These are phyloP conservation scores for Trichoderma cornu-damae DNA, from an alignment of 2,329 filamentous ascomycete species.

Conservation along the genomic window DNA sequence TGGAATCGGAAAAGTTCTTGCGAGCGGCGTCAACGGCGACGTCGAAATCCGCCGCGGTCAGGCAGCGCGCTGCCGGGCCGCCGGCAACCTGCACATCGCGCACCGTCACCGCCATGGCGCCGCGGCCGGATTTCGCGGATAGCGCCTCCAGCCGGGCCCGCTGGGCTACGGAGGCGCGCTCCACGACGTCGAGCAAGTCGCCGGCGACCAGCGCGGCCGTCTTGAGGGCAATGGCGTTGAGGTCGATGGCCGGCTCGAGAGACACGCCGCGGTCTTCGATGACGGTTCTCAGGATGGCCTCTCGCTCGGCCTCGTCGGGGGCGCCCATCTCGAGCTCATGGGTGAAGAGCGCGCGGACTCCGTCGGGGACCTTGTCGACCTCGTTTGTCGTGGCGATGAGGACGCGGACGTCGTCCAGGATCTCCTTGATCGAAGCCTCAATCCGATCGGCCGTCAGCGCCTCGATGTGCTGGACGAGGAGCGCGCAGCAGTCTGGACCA, in stretches of 20 bases:
- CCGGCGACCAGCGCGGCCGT: slow-evolving; percentile 93
- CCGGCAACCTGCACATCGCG: slow-evolving; percentile 86
- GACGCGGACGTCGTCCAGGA: slow-evolving; percentile 73
- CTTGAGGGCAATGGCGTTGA: slow-evolving; percentile 82
- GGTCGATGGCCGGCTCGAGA: slow-evolving; percentile 77
- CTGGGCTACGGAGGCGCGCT: slow-evolving; percentile 76
- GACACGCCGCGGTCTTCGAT: slow-evolving; percentile 69
- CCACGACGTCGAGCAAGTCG: slow-evolving; percentile 89
- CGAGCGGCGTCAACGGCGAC: slow-evolving; percentile 90
- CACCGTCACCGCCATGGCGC: slow-evolving; percentile 51
- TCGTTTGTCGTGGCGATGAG: slow-evolving; percentile 93
- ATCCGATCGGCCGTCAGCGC: slow-evolving; percentile 88
- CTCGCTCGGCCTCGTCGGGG: slow-evolving; percentile 86
- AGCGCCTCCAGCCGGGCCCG: slow-evolving; percentile 70
- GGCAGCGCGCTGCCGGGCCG: slow-evolving; percentile 68
- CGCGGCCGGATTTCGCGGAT: slow-evolving; percentile 43
- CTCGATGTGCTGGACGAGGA: slow-evolving; percentile 87
- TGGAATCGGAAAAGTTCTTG: slow-evolving; percentile 97
- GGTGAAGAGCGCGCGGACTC: slow-evolving; percentile 83
- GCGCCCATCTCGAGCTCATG: slow-evolving; percentile 93
- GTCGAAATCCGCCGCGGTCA: slow-evolving; percentile 82
- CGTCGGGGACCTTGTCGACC: slow-evolving; percentile 88
- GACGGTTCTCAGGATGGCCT: slow-evolving; percentile 76
- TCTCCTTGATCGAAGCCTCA: slow-evolving; percentile 75
- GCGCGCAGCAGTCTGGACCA: slow-evolving; percentile 72